Conservation (phyloP, 306 rosid genomes). For the Hippophae rhamnoides region DNA sequence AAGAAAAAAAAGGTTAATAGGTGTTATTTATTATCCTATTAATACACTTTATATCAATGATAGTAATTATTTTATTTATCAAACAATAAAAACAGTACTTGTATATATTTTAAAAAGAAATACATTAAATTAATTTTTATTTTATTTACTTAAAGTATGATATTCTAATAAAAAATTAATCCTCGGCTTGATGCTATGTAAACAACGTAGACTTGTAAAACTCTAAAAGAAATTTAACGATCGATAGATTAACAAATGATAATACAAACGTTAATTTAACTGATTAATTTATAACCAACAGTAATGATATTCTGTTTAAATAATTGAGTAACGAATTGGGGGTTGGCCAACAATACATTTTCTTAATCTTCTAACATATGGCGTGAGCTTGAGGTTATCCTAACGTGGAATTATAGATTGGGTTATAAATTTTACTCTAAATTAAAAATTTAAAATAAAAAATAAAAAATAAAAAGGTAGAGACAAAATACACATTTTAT, state of each 20-base stretch:
- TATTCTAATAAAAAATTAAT: too few species aligned
- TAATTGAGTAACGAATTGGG: constrained; percentile 15
- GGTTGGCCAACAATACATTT: constrained; percentile 21
- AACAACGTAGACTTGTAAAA: constrained; percentile 1
- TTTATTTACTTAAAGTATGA: too few species aligned
- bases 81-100: too few species aligned
- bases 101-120: too few species aligned
- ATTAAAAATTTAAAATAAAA: neutral
- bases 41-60: too few species aligned
- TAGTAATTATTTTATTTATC: too few species aligned
- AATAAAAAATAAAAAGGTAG: constrained; percentile 18
- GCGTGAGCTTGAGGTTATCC: constrained; percentile 51
- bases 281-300: too few species aligned
- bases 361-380: constrained; percentile 24
- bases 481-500: constrained; percentile 58
- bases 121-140: too few species aligned
- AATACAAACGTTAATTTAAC: too few species aligned
- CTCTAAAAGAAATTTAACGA: neutral
- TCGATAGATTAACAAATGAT: neutral
- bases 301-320: neutral
- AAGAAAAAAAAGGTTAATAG: too few species aligned
- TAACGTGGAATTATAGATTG: constrained; percentile 21
- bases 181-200: too few species aligned
- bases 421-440: neutral
- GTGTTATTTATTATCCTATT: too few species aligned